phyloP scores from a whole-genome alignment of 1,139 yeast genomes.

The Saccharomycopsis hybrid region DNA sequence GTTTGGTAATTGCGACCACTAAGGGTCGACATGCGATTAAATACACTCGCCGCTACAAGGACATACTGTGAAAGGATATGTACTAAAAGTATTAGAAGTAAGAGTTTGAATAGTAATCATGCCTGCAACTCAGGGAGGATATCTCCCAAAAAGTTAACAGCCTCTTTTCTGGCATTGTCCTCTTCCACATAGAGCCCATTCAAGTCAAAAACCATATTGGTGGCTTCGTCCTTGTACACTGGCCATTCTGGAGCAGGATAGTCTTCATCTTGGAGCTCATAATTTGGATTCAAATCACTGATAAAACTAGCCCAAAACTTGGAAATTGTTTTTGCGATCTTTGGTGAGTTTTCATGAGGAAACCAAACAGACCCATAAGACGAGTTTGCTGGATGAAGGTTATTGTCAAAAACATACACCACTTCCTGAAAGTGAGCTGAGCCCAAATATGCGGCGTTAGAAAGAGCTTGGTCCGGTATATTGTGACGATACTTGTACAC shows the following conservation, averaged over 20 bases:
- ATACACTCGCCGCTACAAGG: no score
- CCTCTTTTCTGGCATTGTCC: conserved; percentile 8
- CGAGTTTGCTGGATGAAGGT: not conserved
- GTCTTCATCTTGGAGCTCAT: not conserved
- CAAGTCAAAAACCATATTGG: not conserved
- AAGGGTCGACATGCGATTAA: no score
- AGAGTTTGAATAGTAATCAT: not conserved
- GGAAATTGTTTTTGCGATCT: not conserved
- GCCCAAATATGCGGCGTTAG: not conserved
- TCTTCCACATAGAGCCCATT: not conserved
- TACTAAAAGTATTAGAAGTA: no score
- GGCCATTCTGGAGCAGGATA: not conserved
- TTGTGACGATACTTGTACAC: not conserved
- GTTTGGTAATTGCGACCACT: no score
- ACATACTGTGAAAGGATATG: no score
- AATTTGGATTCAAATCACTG: not conserved
- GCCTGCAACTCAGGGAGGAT: not conserved
- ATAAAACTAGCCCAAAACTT: not conserved
- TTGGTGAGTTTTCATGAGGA: not conserved
- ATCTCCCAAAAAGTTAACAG: not conserved
- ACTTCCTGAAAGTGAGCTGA: not conserved
- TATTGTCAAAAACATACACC: not conserved
- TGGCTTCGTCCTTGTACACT: not conserved
- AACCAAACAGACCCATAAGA: not conserved
- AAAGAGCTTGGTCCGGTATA: not conserved